A percentile compares a stretch with the other conserved stretches of the same genome.
These are phyloP conservation scores for Boletus sp. DNA, from an alignment of 1,284 basidiomycete genomes.

Conservation along the genomic window DNA sequence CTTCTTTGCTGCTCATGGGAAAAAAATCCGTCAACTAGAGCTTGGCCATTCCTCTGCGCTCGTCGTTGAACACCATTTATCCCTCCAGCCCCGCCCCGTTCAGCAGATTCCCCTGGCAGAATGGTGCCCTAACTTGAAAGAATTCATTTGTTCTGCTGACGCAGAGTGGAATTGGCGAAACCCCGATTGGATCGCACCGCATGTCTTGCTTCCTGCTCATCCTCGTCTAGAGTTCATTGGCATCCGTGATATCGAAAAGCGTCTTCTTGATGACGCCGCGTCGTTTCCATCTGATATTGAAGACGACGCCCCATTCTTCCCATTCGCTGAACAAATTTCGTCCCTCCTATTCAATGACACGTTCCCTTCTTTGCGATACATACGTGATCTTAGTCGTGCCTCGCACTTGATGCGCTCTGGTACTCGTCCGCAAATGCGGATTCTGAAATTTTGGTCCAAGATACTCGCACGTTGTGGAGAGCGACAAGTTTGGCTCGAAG, in stretches of 20 bases:
- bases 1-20: conserved; percentile 69
- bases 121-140: conserved; percentile 66
- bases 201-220: conserved; percentile 67
- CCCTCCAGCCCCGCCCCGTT: conserved; percentile 43
- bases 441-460: conserved; percentile 41
- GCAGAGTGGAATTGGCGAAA: conserved; percentile 79
- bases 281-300: conserved; percentile 37
- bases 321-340: conserved; percentile 64
- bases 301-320: conserved; percentile 59
- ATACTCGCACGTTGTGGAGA: conserved; percentile 39
- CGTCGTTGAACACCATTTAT: conserved; percentile 65
- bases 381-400: conserved; percentile 56
- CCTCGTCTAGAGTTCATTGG: conserved; percentile 66
- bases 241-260: conserved; percentile 68
- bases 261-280: conserved; percentile 49
- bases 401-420: conserved; percentile 39
- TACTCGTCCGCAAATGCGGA: conserved; percentile 30
- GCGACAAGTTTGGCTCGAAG: conserved; percentile 38
- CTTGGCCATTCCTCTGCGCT: conserved; percentile 69
- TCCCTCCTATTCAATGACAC: conserved; percentile 58
- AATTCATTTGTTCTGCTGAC: conserved; percentile 73
- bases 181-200: conserved; percentile 80
- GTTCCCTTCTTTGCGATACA: conserved; percentile 63
- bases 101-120: conserved; percentile 53
- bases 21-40: conserved; percentile 63